These are phyloP conservation scores for Begonia loranthoides DNA, from an alignment of 306 rosid species.

Conservation along the genomic window DNA sequence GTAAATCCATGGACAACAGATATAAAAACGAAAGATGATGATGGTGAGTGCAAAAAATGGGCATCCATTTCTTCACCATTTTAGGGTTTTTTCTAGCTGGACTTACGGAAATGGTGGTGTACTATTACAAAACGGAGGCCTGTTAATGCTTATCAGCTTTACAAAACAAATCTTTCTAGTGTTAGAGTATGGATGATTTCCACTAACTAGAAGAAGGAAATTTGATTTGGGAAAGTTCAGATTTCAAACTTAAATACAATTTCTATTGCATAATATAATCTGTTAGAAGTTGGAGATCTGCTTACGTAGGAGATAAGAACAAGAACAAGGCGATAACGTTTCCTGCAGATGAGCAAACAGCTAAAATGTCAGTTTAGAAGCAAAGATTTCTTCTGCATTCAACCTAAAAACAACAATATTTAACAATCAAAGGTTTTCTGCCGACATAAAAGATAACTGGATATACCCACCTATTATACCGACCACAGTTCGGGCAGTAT, in stretches of 20 bases:
- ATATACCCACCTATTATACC: conserved; percentile 48
- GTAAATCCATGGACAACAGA: background rate
- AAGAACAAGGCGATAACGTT: conserved; percentile 54
- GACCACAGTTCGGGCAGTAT: conserved; percentile 43
- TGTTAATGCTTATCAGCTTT: background rate
- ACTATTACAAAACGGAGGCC: background rate
- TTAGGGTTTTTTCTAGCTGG: too few relatives aligned
- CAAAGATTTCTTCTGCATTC: background rate
- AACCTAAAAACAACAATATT: background rate
- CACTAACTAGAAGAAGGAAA: background rate
- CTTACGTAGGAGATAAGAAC: conserved; percentile 86
- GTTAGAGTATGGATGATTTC: background rate
- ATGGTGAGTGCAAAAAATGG: too few relatives aligned
- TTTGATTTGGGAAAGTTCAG: background rate
- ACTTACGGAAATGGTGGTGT: too few relatives aligned
- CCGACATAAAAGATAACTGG: background rate
- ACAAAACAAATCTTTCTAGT: too few relatives aligned
- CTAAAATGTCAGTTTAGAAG: conserved; percentile 3
- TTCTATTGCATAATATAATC: conserved; percentile 1
- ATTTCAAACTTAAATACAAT: background rate
- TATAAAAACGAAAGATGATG: too few relatives aligned
- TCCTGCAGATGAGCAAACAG: conserved; percentile 40
- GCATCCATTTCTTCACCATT: too few relatives aligned
- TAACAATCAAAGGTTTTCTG: background rate
- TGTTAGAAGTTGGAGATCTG: background rate